Evolutionary conservation across 2,329 filamentous ascomycete genomes (phyloP).

Genomic region (Colletotrichum nymphaeae): DNA sequence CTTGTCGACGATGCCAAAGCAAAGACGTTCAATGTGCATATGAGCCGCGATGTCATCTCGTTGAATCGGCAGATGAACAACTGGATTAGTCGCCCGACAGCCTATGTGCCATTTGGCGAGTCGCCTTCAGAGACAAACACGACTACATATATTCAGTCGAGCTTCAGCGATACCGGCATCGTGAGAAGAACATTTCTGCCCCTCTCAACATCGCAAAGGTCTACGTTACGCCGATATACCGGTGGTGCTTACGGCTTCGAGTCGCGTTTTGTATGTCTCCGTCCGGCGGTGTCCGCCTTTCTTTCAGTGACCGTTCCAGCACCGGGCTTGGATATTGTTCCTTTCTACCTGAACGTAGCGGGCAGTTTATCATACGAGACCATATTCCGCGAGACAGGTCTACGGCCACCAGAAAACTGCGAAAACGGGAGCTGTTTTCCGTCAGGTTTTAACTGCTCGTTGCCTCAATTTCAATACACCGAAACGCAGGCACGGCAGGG

Average conservation of each 20-base stretch:
- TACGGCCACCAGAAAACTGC: not conserved
- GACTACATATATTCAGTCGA: not conserved
- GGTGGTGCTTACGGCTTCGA: conserved; percentile 4
- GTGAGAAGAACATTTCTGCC: not conserved
- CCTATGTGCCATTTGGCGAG: conserved; percentile 10
- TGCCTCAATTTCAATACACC: conserved; percentile 3
- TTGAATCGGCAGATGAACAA: conserved; percentile 18
- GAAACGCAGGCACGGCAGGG: not conserved
- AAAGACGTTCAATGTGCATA: not conserved
- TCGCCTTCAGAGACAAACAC: not conserved
- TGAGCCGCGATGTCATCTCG: conserved; percentile 7
- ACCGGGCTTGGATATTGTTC: not conserved
- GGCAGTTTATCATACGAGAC: not conserved
- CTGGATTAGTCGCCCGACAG: not conserved
- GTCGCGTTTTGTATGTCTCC: conserved; percentile 13
- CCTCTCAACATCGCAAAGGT: not conserved
- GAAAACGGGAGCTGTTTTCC: conserved; percentile 2
- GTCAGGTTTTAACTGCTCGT: conserved; percentile 1
- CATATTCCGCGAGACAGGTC: not conserved
- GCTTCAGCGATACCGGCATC: not conserved
- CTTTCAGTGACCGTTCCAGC: not conserved
- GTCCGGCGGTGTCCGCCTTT: not conserved
- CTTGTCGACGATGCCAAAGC: not conserved
- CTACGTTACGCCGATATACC: not conserved
- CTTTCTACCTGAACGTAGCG: not conserved